These are phyloP conservation scores for Pseudevernia furfuracea DNA, from an alignment of 495 filamentous ascomycete genomes.

Conservation along the genomic window DNA sequence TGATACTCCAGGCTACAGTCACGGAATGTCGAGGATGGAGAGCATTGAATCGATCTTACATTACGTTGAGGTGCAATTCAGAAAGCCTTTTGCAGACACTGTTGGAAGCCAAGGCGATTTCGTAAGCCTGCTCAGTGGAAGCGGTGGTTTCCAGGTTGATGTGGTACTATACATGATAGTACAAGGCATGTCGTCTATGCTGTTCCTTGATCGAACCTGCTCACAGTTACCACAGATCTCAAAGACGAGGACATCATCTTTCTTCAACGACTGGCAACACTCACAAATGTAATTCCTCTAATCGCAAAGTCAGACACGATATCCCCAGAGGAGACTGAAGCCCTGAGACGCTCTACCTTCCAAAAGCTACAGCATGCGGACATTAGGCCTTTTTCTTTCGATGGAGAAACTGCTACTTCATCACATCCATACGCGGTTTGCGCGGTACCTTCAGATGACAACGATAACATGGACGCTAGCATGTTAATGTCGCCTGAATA, in stretches of 20 bases:
- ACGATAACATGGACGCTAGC: slow-evolving; percentile 90
- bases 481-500: slow-evolving; percentile 93
- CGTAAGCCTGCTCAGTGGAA: slow-evolving; percentile 70
- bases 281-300: slow-evolving; percentile 83
- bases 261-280: slow-evolving; percentile 61
- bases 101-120: slow-evolving; percentile 63
- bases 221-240: slow-evolving; percentile 46
- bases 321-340: slow-evolving; percentile 48
- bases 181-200: slow-evolving; percentile 43
- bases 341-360: slow-evolving; percentile 55
- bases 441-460: slow-evolving; percentile 64
- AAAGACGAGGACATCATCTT: slow-evolving; percentile 68
- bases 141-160: slow-evolving; percentile 85
- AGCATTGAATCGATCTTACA: slow-evolving; percentile 61
- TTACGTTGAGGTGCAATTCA: slow-evolving; percentile 70
- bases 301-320: slow-evolving; percentile 72
- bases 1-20: slow-evolving; percentile 73
- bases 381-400: slow-evolving; percentile 65
- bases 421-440: slow-evolving; percentile 69
- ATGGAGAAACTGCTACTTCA: slow-evolving; percentile 27
- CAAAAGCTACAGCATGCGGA: slow-evolving; percentile 50
- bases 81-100: slow-evolving; percentile 52
- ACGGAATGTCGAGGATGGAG: slow-evolving; percentile 53
- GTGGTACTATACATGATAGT: slow-evolving; percentile 74
- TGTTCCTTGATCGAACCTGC: slow-evolving; percentile 3